Evolutionary conservation across 2,329 filamentous ascomycete species (phyloP), one percentile per base, ranked within the genome.

Genomic region (Huntiella savannae): DNA sequence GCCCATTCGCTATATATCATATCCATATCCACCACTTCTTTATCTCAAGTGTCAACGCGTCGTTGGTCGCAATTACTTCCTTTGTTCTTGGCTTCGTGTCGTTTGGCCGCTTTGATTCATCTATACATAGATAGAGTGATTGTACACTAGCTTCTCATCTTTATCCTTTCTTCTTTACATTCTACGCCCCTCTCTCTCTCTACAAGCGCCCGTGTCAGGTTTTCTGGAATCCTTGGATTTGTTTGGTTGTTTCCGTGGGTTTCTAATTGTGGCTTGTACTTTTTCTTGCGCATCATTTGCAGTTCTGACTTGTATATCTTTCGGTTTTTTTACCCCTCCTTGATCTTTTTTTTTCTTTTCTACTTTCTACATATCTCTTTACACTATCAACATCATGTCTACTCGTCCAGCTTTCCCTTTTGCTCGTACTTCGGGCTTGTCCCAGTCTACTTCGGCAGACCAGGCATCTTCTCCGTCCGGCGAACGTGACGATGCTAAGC

Each of bases 401-500:
- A 55, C 64, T 45, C 68, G 70, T 59, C 73, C 73, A 33, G 63
- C 67, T 48, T 65, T 77, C 58, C 72, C 77, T 57, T 79, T 75
- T 38, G 67, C 71, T 53, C 73, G 72, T 57, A 70, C 82, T 49
- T 75, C 79, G 32, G 65, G 67, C 49, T 68, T 79, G 49, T 71
- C 73, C 48, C 69, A 77, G 58, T 67, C 68, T 59, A 67, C 70
- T 53, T 69, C 73, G 51, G 63, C 71, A 41, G 74, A 73, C 57
- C 77, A 73, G 37, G 65, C 69, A 28, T 70, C 68, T 50, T 82
- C 81, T 7, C 80, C 82, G 19, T 79, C 82, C 47, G 75, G 78
- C 56, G 71, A 77, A 60, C 78, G 82, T 56, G 80, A 82, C 60
- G 77, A 80, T 62, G 81, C 81, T 48, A 86, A 86, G 75, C 77